These are phyloP conservation scores for Cryptococcus hybrid DNA, from an alignment of 1,284 basidiomycete species.

Conservation along the genomic window DNA sequence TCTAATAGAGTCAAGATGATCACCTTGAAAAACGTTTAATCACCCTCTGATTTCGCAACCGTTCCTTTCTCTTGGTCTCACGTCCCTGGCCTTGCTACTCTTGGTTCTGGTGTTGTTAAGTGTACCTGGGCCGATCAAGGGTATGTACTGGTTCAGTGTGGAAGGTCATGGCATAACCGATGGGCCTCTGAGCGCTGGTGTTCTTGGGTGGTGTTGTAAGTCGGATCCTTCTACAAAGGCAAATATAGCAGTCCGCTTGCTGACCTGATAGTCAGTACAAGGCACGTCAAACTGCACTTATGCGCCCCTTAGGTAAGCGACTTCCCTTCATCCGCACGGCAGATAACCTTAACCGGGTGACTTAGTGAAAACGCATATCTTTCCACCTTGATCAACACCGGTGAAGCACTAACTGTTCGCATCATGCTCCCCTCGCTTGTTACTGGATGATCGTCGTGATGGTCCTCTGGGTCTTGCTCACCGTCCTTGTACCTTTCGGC, in stretches of 20 bases:
- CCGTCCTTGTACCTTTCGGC: conserved; percentile 24
- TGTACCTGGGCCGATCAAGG: conserved; percentile 45
- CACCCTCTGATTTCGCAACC: conserved; percentile 27
- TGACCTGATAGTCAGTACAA: conserved; percentile 13
- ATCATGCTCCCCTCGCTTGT: conserved; percentile 42
- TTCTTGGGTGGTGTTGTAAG: conserved; percentile 45
- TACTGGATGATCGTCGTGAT: conserved; percentile 45
- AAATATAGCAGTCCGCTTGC: neutral
- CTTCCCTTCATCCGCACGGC: neutral
- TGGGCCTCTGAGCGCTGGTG: conserved; percentile 30
- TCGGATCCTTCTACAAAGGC: conserved; percentile 3
- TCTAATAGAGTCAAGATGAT: no score
- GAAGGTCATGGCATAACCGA: conserved; percentile 15
- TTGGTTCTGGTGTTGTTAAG: conserved; percentile 41
- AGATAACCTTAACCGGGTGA: neutral
- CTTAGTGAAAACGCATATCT: conserved; percentile 38
- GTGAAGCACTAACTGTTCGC: conserved; percentile 39
- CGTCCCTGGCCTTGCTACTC: conserved; percentile 34
- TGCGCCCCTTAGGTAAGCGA: conserved; percentile 25
- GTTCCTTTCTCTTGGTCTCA: conserved; percentile 33
- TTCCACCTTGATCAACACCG: conserved; percentile 33
- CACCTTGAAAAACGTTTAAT: conserved; percentile 4
- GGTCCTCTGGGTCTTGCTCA: conserved; percentile 36
- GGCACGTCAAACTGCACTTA: conserved; percentile 46
- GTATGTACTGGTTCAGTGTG: conserved; percentile 43